Percentiles rank a stretch among this genome's conserved stretches.
phyloP scores from a whole-genome alignment of 106 monocot genomes.

The Ottelia alismoides region DNA sequence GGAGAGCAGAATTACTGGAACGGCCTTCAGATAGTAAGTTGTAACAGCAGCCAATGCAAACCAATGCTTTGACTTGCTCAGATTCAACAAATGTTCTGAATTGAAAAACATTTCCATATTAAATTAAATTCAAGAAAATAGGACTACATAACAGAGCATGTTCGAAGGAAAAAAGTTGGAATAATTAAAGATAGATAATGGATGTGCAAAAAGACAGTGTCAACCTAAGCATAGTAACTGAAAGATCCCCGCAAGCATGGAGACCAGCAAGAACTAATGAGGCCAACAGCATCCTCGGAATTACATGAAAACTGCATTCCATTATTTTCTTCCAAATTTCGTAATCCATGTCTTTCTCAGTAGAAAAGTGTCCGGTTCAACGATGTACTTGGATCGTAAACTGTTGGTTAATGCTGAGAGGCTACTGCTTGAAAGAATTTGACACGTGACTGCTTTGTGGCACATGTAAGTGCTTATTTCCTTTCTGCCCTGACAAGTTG shows the following conservation, averaged over 20 bases:
- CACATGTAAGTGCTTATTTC: conserved; percentile 27
- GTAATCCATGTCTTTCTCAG: too few relatives aligned
- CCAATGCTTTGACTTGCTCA: conserved; percentile 64
- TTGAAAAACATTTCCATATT: background rate
- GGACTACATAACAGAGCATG: background rate
- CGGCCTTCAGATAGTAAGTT: conserved; percentile 74
- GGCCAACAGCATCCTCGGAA: background rate
- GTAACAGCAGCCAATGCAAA: conserved; percentile 88
- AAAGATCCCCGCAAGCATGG: conserved; percentile 98
- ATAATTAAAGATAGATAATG: conserved; percentile 1
- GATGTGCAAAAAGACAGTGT: too few relatives aligned
- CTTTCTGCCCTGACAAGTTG: conserved; percentile 26
- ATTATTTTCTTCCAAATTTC: background rate
- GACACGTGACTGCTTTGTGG: conserved; percentile 70
- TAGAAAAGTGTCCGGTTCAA: too few relatives aligned
- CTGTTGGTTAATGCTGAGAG: too few relatives aligned
- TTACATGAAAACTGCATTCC: background rate
- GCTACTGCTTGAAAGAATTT: conserved; percentile 81
- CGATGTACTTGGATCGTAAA: too few relatives aligned
- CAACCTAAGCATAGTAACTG: conserved; percentile 94
- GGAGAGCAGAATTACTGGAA: conserved; percentile 1
- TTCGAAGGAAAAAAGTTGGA: background rate
- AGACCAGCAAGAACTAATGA: conserved; percentile 67
- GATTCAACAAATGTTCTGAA: conserved; percentile 79
- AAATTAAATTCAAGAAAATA: background rate